These are phyloP conservation scores for Vigna hirtella DNA, from an alignment of 306 rosid genomes.

Conservation along the genomic window DNA sequence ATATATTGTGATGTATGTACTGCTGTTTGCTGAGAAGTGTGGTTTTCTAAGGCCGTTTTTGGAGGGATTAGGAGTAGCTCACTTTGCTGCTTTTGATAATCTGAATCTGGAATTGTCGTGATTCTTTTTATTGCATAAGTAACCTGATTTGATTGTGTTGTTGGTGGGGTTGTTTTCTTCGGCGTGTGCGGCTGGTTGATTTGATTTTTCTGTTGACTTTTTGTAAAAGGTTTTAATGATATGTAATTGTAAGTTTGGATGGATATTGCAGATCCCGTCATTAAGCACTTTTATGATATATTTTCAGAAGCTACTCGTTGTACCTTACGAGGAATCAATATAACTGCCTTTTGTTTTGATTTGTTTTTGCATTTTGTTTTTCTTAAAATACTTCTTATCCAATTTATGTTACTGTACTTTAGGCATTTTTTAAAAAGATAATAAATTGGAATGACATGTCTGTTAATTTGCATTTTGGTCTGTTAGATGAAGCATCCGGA, in stretches of 20 bases:
- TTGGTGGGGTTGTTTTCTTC: constrained; percentile 26
- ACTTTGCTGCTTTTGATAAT: constrained; percentile 34
- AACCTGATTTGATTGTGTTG: constrained; percentile 34
- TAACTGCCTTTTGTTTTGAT: not conserved
- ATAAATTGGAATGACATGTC: not conserved
- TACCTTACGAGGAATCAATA: not conserved
- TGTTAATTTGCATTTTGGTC: constrained; percentile 44
- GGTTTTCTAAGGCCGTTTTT: constrained; percentile 19
- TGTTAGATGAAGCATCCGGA: constrained; percentile 59
- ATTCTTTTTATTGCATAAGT: not conserved
- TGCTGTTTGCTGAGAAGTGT: constrained; percentile 14
- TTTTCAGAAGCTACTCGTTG: not conserved
- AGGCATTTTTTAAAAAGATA: not conserved
- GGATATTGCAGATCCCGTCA: constrained; percentile 31
- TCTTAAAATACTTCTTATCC: not conserved
- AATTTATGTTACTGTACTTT: not conserved
- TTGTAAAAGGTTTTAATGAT: not conserved
- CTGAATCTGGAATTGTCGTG: constrained; percentile 36
- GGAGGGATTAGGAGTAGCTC: constrained; percentile 36
- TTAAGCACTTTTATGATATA: constrained; percentile 16
- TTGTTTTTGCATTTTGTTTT: not conserved
- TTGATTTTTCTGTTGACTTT: constrained; percentile 31
- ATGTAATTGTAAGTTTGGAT: constrained; percentile 13
- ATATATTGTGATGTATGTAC: constrained; percentile 26
- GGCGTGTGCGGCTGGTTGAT: not conserved